phyloP scores from a whole-genome alignment of 2,329 filamentous ascomycete species.

The Teratosphaeria gauchensis region DNA sequence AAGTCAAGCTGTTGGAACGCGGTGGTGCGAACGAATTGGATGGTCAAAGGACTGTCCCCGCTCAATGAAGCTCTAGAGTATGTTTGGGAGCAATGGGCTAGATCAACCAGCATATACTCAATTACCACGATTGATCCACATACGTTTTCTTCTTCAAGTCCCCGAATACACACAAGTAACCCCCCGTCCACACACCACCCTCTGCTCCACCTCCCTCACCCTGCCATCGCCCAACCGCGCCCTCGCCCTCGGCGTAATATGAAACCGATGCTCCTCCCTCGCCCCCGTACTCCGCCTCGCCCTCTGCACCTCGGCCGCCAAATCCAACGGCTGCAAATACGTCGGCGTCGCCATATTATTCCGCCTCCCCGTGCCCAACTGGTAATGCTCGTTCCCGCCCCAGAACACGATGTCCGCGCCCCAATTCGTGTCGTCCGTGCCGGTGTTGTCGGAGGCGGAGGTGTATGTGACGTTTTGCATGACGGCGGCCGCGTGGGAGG shows the following conservation, averaged over 20 bases:
- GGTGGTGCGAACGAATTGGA: too few relatives aligned
- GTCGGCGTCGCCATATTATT: slow-evolving; percentile 67
- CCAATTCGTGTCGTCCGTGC: slow-evolving; percentile 68
- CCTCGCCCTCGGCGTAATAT: slow-evolving; percentile 68
- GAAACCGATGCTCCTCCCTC: slow-evolving; percentile 62
- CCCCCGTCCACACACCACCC: slow-evolving; percentile 73
- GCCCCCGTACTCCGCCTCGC: slow-evolving; percentile 50
- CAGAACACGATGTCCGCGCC: slow-evolving; percentile 85
- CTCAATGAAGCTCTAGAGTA: too few relatives aligned
- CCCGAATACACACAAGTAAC: slow-evolving; percentile 74
- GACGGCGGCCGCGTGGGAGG: slow-evolving; percentile 70
- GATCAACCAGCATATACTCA: too few relatives aligned
- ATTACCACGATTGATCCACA: too few relatives aligned
- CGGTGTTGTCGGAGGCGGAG: slow-evolving; percentile 38
- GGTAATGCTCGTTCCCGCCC: slow-evolving; percentile 90
- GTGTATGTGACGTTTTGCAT: slow-evolving; percentile 63
- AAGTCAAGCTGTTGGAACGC: too few relatives aligned
- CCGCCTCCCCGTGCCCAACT: slow-evolving; percentile 82
- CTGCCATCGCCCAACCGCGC: slow-evolving; percentile 57
- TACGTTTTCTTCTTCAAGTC: too few relatives aligned
- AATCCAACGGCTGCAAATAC: slow-evolving; percentile 70
- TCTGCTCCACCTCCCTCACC: slow-evolving; percentile 71
- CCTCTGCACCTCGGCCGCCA: slow-evolving; percentile 48
- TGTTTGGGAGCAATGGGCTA: too few relatives aligned
- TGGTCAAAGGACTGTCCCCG: too few relatives aligned